Evolutionary conservation across 1,284 basidiomycete genomes (phyloP).

Genomic region (Sparassis latifolia): DNA sequence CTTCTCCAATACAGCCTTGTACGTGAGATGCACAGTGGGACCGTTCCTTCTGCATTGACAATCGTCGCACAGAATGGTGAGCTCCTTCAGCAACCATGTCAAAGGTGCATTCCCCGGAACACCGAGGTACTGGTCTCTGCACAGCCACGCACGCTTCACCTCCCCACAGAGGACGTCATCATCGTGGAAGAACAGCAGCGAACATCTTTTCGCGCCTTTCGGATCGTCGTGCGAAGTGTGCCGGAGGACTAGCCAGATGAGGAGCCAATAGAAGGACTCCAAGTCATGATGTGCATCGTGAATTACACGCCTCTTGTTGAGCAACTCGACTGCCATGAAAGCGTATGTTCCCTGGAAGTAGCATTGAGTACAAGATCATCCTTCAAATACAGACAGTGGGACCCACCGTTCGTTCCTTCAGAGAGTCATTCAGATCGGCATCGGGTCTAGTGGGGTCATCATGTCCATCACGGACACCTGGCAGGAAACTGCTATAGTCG

Average conservation of each 20-base stretch:
- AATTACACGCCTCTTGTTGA: not conserved
- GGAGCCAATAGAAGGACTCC: conserved; percentile 14
- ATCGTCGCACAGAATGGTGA: not conserved
- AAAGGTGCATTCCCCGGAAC: not conserved
- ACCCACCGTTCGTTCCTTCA: conserved; percentile 9
- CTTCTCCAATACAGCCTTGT: not conserved
- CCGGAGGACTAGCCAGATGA: conserved; percentile 11
- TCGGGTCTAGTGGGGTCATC: not conserved
- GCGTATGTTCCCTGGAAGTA: conserved; percentile 9
- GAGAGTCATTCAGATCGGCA: not conserved
- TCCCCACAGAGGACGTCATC: not conserved
- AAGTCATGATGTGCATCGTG: conserved; percentile 12
- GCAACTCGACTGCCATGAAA: conserved; percentile 10
- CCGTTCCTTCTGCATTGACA: not conserved
- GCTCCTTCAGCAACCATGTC: not conserved
- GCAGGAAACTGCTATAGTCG: conserved; percentile 3
- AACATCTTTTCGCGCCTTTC: not conserved
- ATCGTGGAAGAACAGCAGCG: not conserved
- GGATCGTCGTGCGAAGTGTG: conserved; percentile 4
- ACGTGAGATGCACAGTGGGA: not conserved
- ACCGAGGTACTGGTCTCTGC: not conserved
- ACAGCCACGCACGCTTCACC: not conserved
- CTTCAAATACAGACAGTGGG: not conserved
- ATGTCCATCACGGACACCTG: not conserved
- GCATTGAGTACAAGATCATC: not conserved